Percentiles rank a stretch among this genome's conserved stretches.
These are phyloP conservation scores for Triticum turgidum DNA, from an alignment of 176 grass and related monocot genomes.

Conservation along the genomic window DNA sequence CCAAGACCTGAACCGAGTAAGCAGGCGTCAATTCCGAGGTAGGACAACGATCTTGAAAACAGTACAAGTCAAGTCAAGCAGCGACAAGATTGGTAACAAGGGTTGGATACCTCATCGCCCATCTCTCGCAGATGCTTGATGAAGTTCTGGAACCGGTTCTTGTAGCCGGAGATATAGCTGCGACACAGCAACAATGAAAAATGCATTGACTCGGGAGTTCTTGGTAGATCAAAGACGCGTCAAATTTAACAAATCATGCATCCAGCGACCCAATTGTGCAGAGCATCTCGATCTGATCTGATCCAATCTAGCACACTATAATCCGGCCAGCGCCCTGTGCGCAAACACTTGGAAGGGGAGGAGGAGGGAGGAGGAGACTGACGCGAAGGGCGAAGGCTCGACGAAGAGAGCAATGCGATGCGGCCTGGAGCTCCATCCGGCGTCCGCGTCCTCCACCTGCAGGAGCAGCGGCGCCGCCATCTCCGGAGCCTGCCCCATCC, in stretches of 20 bases:
- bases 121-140: conserved; percentile 96
- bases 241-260: conserved; percentile 13
- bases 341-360: not conserved
- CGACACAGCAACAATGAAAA: conserved; percentile 10
- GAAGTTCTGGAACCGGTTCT: conserved; percentile 98
- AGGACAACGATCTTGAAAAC: conserved; percentile 12
- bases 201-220: conserved; percentile 19
- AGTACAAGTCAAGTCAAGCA: not conserved
- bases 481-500: conserved; percentile 39
- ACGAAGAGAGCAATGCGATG: conserved; percentile 91
- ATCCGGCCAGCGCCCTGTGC: not conserved
- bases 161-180: conserved; percentile 93
- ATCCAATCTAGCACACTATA: not conserved
- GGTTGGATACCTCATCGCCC: conserved; percentile 74
- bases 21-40: conserved; percentile 6
- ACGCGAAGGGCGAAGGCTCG: conserved; percentile 95
- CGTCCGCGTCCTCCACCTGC: conserved; percentile 33
- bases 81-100: not conserved
- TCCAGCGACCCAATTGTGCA: not conserved
- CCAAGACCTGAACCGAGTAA: conserved; percentile 61
- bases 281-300: conserved; percentile 38
- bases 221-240: not conserved
- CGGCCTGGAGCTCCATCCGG: conserved; percentile 52
- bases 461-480: conserved; percentile 33
- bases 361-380: conserved; percentile 23